Evolutionary conservation across 1,284 basidiomycete species (phyloP), one percentile per base, ranked within the genome.

Genomic region (Spongiforma sp.): DNA sequence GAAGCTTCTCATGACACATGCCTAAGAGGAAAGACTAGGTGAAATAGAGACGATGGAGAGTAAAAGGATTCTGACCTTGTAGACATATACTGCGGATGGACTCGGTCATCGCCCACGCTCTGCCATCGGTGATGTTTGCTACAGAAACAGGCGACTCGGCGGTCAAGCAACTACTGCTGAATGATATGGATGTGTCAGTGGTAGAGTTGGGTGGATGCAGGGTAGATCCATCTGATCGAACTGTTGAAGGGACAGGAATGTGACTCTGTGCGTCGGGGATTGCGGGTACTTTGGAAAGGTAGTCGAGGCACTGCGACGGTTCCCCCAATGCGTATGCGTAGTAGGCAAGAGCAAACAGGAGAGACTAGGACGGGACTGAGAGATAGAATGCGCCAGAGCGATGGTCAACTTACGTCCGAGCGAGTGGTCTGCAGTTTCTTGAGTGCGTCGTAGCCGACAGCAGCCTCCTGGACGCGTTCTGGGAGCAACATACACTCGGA

Each of bases 311-410:
- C 61, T 87, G 85, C 4, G 82, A 76, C 21, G 89, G 88, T 24
- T 86, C 81, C 36, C 88, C 87, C 5, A 94, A 78, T 1, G 93
- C 90, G 75, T 93, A 93, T 4, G 88, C 86, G 69, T 91, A 89
- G 75, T 93, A 94, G 4, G 91, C 93, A 48, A 91, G 78, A 0
- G 86, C 83, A 61, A 93, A 82, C 65, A 85, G 80, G 21, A 88
- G 79, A 19, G 85, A 87, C 89, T 91, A 67, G 17, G 53, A 26
- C 26, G 32, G 28, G 33, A 56, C 63, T 66, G 39, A 58, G 63
- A 60, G 5, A 36, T n/a, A 39, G 48, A 26, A 15, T 33, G 36
- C 10, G 63, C 61, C 57, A 63, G 57, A 62, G 24, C 4, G 28
- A 21, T 2, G 28, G 24, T n/a, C 39, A 30, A 85, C 88, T 74